These are phyloP conservation scores for Onygena corvina DNA, from an alignment of 2,329 filamentous ascomycete genomes.

Conservation along the genomic window DNA sequence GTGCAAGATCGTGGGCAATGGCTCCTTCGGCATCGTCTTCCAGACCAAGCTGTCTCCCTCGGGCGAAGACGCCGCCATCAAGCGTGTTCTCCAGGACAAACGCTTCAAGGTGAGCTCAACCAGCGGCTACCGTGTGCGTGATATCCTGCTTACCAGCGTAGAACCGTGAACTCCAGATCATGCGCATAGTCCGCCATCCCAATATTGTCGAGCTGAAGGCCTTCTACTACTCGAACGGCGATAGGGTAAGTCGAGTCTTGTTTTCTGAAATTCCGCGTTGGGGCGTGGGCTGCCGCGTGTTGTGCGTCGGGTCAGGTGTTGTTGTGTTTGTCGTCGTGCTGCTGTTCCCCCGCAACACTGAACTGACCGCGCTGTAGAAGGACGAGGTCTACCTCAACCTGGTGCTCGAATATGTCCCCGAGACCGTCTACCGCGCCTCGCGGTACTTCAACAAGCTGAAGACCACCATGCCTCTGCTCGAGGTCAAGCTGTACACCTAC, in stretches of 20 bases:
- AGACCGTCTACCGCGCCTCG: constrained; percentile 95
- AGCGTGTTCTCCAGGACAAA: constrained; percentile 97
- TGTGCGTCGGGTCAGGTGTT: not conserved
- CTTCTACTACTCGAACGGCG: constrained; percentile 98
- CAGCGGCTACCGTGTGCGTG: not conserved
- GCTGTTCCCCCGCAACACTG: not conserved
- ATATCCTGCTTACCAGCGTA: constrained; percentile 34
- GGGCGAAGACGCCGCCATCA: constrained; percentile 96
- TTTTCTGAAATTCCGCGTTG: not conserved
- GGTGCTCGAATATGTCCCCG: constrained; percentile 93
- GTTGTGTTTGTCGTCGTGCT: not conserved
- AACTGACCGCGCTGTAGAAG: constrained; percentile 45
- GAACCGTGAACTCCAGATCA: constrained; percentile 99
- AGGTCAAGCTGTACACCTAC: constrained; percentile 99
- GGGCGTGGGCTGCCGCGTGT: not conserved
- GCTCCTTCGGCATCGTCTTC: constrained; percentile 96
- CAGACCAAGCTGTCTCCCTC: constrained; percentile 98
- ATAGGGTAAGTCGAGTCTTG: constrained; percentile 56
- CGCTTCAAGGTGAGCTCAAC: constrained; percentile 71
- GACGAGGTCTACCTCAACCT: constrained; percentile 98
- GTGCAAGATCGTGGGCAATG: constrained; percentile 98
- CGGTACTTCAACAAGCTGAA: constrained; percentile 99
- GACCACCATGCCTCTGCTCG: constrained; percentile 96
- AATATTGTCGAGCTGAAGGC: constrained; percentile 99
- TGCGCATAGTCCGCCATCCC: constrained; percentile 96